Conservation (phyloP, 1,284 basidiomycete species). For the Grifola frondosa region DNA sequence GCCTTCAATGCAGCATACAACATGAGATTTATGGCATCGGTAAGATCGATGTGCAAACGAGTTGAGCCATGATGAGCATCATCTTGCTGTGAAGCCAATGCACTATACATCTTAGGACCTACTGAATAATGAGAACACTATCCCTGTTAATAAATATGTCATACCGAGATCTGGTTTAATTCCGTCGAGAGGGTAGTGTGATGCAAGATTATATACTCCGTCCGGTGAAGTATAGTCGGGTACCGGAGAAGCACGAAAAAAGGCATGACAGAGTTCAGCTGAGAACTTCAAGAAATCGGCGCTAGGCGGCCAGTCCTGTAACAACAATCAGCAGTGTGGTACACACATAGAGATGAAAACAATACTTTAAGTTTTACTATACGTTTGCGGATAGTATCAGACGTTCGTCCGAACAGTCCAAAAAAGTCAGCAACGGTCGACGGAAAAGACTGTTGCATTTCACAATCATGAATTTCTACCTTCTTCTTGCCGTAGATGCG, state of each 20-base stretch:
- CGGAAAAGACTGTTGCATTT: too few species aligned
- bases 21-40: constrained; percentile 89
- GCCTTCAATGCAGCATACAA: constrained; percentile 58
- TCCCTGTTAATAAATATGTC: constrained; percentile 40
- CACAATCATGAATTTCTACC: too few species aligned
- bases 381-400: too few species aligned
- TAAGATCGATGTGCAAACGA: constrained; percentile 88
- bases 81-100: constrained; percentile 53
- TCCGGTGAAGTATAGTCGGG: constrained; percentile 82
- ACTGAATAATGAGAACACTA: constrained; percentile 8
- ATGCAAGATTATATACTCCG: constrained; percentile 78
- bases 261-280: constrained; percentile 82
- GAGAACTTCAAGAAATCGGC: constrained; percentile 70
- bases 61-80: constrained; percentile 72
- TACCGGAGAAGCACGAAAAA: constrained; percentile 73
- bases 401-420: too few species aligned
- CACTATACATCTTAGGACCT: constrained; percentile 77
- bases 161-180: constrained; percentile 78
- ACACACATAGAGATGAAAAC: too few species aligned
- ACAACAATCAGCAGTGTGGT: too few species aligned
- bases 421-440: too few species aligned
- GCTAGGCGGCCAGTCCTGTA: constrained; percentile 9
- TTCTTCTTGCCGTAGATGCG: too few species aligned
- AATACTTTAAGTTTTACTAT: too few species aligned
- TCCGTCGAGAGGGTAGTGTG: constrained; percentile 76